Percentiles rank a stretch among this genome's conserved stretches.
phyloP scores from a whole-genome alignment of 2,329 filamentous ascomycete genomes.

The Colletotrichum sp. region DNA sequence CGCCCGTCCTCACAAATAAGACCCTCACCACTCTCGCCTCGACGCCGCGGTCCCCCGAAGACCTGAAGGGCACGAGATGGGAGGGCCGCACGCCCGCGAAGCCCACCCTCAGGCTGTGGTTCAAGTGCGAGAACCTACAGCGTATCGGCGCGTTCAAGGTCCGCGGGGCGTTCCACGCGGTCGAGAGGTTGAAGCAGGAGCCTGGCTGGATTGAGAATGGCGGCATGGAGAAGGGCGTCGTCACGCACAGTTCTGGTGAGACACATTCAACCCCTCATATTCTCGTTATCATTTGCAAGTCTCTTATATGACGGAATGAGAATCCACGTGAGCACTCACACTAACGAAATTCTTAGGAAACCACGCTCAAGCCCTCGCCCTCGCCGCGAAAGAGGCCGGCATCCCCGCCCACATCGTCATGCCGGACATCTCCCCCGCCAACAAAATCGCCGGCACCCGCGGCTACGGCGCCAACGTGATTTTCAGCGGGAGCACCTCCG shows the following conservation, averaged over 20 bases:
- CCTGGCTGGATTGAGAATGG: constrained; percentile 65
- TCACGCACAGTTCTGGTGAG: constrained; percentile 87
- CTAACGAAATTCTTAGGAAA: constrained; percentile 65
- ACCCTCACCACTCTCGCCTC: constrained; percentile 80
- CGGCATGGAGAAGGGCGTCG: constrained; percentile 71
- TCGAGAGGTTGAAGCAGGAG: constrained; percentile 70
- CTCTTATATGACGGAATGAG: neutral
- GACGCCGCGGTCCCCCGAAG: constrained; percentile 62
- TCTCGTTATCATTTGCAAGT: neutral
- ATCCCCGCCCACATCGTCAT: constrained; percentile 91
- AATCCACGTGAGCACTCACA: neutral
- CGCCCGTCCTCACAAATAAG: constrained; percentile 80
- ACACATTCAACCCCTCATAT: no score
- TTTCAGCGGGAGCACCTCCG: constrained; percentile 81
- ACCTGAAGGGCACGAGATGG: constrained; percentile 62
- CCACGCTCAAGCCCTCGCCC: constrained; percentile 89
- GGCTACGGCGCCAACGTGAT: constrained; percentile 79
- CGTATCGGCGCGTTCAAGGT: constrained; percentile 92
- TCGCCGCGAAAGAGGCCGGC: constrained; percentile 75
- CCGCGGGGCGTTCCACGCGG: constrained; percentile 86
- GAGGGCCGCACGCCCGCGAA: constrained; percentile 60
- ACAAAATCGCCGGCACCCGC: constrained; percentile 84
- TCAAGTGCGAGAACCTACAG: constrained; percentile 97
- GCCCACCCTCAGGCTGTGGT: constrained; percentile 78
- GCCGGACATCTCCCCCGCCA: constrained; percentile 83